Evolutionary conservation across 495 filamentous ascomycete genomes (phyloP).

Genomic region (Polyplosphaeria fusca): DNA sequence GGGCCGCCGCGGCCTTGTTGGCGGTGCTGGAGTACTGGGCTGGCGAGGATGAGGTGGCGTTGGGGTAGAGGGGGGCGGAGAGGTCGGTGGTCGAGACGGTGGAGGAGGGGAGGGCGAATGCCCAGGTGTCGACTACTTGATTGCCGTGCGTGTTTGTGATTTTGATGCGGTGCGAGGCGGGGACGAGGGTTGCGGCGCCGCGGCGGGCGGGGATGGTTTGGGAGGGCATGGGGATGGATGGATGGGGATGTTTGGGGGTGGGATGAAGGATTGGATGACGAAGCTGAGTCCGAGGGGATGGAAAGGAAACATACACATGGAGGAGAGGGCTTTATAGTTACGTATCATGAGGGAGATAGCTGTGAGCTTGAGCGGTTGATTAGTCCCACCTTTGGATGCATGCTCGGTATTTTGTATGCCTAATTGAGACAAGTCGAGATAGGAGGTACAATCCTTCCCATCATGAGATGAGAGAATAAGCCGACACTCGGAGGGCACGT

Average conservation of each 20-base stretch:
- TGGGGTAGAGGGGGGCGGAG: constrained; percentile 26
- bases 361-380: not conserved
- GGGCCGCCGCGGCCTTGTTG: constrained; percentile 26
- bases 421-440: too few species aligned
- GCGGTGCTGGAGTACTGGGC: constrained; percentile 9
- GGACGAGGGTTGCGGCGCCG: constrained; percentile 44
- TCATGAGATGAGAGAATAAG: too few species aligned
- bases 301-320: not conserved
- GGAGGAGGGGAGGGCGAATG: constrained; percentile 42
- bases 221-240: constrained; percentile 5
- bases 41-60: constrained; percentile 10
- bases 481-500: too few species aligned
- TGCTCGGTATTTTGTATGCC: too few species aligned
- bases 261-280: not conserved
- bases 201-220: constrained; percentile 46
- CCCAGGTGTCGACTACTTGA: constrained; percentile 55
- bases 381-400: not conserved
- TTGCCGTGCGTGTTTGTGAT: constrained; percentile 52
- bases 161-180: constrained; percentile 45
- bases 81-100: constrained; percentile 9
- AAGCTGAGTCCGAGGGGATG: not conserved
- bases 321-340: not conserved
- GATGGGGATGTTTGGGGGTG: not conserved
- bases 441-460: too few species aligned
- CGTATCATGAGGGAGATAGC: constrained; percentile 7